Conservation (phyloP, 106 monocot genomes). For the Dendrobium catenatum region DNA sequence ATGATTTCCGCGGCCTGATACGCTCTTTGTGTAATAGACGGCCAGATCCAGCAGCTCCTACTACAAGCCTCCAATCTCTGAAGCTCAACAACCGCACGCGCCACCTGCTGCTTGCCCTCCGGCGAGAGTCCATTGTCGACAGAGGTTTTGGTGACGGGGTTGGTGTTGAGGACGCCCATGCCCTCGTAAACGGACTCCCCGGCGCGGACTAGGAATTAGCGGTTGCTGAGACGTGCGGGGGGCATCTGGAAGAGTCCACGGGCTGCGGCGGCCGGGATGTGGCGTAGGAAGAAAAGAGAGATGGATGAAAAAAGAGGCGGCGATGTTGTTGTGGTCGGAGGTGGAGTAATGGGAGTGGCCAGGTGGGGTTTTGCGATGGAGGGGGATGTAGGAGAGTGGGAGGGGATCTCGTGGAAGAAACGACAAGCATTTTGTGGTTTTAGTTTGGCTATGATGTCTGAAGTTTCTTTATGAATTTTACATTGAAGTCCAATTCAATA, state of each 20-base stretch:
- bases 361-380: not conserved
- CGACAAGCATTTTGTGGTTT: not conserved
- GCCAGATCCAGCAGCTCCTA: too few relatives aligned
- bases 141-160: conserved; percentile 56
- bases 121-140: too few relatives aligned
- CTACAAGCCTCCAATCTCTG: too few relatives aligned
- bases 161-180: conserved; percentile 51
- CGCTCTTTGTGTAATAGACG: too few relatives aligned
- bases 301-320: conserved; percentile 16
- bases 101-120: too few relatives aligned
- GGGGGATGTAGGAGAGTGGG: conserved; percentile 6
- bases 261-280: conserved; percentile 12
- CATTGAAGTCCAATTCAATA: too few relatives aligned
- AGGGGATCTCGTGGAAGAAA: not conserved
- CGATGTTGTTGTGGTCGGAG: not conserved
- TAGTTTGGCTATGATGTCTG: too few relatives aligned
- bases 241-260: conserved; percentile 55
- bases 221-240: conserved; percentile 22
- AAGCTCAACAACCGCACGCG: too few relatives aligned
- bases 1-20: too few relatives aligned
- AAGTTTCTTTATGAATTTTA: too few relatives aligned
- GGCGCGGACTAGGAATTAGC: conserved; percentile 82
- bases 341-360: not conserved
- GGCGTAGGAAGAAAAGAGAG: conserved; percentile 2
- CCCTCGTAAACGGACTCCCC: conserved; percentile 83